Conservation (phyloP, 345 rosid genomes). For the Arabis alpina region DNA sequence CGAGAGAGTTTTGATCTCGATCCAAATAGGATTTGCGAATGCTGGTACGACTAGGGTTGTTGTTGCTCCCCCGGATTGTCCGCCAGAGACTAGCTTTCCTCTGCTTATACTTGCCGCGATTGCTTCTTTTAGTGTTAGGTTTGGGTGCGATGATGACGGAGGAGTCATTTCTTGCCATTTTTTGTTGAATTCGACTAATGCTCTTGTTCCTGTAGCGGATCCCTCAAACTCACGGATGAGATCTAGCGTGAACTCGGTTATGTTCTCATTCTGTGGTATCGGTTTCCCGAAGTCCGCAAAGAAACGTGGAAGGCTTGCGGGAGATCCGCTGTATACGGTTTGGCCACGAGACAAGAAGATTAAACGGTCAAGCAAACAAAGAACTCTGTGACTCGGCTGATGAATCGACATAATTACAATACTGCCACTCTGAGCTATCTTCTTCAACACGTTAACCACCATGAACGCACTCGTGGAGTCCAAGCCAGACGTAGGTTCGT, state of each 20-base stretch:
- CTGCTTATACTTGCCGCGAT: conserved; percentile 83
- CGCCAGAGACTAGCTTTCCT: conserved; percentile 85
- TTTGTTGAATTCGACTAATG: conserved; percentile 79
- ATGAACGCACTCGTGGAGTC: conserved; percentile 94
- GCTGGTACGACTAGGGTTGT: conserved; percentile 66
- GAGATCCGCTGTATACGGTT: conserved; percentile 90
- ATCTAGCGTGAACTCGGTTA: conserved; percentile 85
- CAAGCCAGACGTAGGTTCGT: conserved; percentile 94
- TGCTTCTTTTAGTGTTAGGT: conserved; percentile 82
- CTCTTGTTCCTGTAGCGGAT: conserved; percentile 78
- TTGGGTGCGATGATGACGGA: conserved; percentile 41
- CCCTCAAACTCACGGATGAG: conserved; percentile 86
- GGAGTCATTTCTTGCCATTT: conserved; percentile 68
- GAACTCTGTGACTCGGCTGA: conserved; percentile 84
- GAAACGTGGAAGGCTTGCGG: conserved; percentile 55
- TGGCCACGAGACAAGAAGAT: conserved; percentile 86
- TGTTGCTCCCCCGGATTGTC: conserved; percentile 38
- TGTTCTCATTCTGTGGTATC: conserved; percentile 83
- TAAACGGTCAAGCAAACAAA: conserved; percentile 76
- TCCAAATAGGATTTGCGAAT: conserved; percentile 86
- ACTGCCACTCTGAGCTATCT: conserved; percentile 94
- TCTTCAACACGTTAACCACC: conserved; percentile 94
- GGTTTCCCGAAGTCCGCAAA: conserved; percentile 87
- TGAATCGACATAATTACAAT: conserved; percentile 93
- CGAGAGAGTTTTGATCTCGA: conserved; percentile 73